Percentiles rank a stretch among this genome's conserved stretches.
Evolutionary conservation across 306 rosid species (phyloP).

Genomic region (Lupinus albus): DNA sequence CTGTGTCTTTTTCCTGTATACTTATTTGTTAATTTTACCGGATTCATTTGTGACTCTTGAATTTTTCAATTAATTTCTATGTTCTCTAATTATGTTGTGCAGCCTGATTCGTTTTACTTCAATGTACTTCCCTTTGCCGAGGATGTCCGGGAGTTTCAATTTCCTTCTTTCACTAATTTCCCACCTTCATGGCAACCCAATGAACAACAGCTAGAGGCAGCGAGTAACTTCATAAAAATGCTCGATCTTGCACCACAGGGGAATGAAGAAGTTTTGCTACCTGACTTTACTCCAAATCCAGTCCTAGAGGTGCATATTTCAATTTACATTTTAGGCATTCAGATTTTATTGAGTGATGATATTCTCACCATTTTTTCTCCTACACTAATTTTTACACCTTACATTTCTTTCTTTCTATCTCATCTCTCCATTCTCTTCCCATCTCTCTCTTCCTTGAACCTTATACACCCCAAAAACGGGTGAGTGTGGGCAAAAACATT

Average conservation of each 20-base stretch:
- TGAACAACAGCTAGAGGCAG: conserved; percentile 76
- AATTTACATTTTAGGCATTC: not conserved
- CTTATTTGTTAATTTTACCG: not conserved
- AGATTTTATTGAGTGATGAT: no score
- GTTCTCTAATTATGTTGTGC: conserved; percentile 44
- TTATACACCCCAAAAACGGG: no score
- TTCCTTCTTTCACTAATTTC: conserved; percentile 70
- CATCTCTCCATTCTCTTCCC: no score
- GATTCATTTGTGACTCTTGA: conserved; percentile 32
- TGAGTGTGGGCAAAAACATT: no score
- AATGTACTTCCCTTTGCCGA: conserved; percentile 84
- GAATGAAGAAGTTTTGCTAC: conserved; percentile 68
- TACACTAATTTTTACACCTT: no score
- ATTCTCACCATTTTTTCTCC: no score
- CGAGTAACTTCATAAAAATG: conserved; percentile 67
- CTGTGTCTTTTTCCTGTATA: conserved; percentile 15
- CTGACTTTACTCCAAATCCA: conserved; percentile 83
- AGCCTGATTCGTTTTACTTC: conserved; percentile 91
- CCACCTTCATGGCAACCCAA: conserved; percentile 70
- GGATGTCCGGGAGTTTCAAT: conserved; percentile 90
- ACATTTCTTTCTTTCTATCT: no score
- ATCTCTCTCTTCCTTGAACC: no score
- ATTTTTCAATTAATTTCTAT: conserved; percentile 28
- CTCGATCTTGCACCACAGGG: conserved; percentile 78
- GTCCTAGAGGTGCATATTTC: conserved; percentile 66